Conservation (phyloP, 805 yeast species). For the Nakazawaea wickerhamii region DNA sequence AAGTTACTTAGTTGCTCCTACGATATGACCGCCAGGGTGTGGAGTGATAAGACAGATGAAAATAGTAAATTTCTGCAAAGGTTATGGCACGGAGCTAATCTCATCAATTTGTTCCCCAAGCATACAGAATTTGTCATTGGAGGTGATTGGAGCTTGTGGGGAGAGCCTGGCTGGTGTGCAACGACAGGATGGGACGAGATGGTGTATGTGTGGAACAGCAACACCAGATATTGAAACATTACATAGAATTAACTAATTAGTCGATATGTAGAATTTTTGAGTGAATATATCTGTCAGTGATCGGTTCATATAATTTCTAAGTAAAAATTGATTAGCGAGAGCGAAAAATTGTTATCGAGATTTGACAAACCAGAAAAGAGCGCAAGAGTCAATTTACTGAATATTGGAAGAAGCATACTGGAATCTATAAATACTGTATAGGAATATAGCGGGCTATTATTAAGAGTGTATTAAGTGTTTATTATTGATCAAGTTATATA, state of each 20-base stretch:
- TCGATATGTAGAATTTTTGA: not conserved
- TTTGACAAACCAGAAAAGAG: no score
- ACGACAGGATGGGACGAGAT: conserved; percentile 97
- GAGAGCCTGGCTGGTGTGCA: conserved; percentile 92
- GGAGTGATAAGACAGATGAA: conserved; percentile 70
- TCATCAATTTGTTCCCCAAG: conserved; percentile 50
- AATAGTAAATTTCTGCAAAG: conserved; percentile 42
- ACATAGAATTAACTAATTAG: no score
- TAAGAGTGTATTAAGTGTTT: no score
- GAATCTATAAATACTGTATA: no score
- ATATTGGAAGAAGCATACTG: no score
- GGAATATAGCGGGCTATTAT: no score
- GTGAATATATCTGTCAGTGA: not conserved
- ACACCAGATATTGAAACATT: conserved; percentile 19
- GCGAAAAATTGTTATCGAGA: no score
- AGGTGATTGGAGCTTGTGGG: conserved; percentile 96
- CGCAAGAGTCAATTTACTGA: no score
- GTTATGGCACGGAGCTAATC: conserved; percentile 43
- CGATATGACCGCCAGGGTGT: conserved; percentile 87
- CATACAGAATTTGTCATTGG: conserved; percentile 92
- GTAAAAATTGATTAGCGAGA: no score
- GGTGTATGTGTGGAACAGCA: conserved; percentile 83
- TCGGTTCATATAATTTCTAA: no score
- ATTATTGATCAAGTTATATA: no score
- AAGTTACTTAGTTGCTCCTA: conserved; percentile 73